Evolutionary conservation across 1,284 basidiomycete genomes (phyloP), one percentile per base, ranked within the genome.

Genomic region (Hypsizygus ulmarius): DNA sequence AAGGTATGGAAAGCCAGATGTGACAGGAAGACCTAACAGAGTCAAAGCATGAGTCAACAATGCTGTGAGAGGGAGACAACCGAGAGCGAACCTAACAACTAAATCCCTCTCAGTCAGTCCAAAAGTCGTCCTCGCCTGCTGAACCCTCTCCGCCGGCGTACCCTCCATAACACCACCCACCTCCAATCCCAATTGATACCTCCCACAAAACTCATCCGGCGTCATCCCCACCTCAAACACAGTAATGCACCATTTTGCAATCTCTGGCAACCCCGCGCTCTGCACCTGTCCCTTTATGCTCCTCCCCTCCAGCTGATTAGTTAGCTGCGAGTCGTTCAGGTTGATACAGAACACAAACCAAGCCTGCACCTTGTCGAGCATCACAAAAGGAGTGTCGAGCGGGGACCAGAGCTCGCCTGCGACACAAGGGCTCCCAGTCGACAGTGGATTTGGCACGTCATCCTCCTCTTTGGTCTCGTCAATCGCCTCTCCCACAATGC

Each of bases 341-440:
- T 92, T 93, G 55, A 98, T 67, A 62, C 93, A 97, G 67, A 97
- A 90, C 5, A 97, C 79, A 61, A 87, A 90, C 95, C 95, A 98
- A 1, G 84, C 73, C 70, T 97, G 92, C 10, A 91, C 88, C 57
- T 97, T 93, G 47, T 90, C 85, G 15, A 98, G 74, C 0, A 93
- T 95, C 55, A 91, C 84, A 58, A 97, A 90, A 3, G 98, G 77
- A 0, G 85, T 87, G 59, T 92, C 86, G 28, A 97, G 70, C 1
- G 93, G 90, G 0, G 81, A 69, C 54, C 84, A 81, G 74, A 97
- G 94, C 66, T 94, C 90, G 46, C 94, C 93, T n/a, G 90, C 85
- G 3, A 97, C 82, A 57, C 91, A 94, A 0, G 84, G 81, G 9
- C 77, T 74, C 5, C 65, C 54, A 15, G 45, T 49, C n/a, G 41